Base-by-base conservation (phyloP, 176 grass and related monocot genomes). In the Ananas comosus region DNA sequence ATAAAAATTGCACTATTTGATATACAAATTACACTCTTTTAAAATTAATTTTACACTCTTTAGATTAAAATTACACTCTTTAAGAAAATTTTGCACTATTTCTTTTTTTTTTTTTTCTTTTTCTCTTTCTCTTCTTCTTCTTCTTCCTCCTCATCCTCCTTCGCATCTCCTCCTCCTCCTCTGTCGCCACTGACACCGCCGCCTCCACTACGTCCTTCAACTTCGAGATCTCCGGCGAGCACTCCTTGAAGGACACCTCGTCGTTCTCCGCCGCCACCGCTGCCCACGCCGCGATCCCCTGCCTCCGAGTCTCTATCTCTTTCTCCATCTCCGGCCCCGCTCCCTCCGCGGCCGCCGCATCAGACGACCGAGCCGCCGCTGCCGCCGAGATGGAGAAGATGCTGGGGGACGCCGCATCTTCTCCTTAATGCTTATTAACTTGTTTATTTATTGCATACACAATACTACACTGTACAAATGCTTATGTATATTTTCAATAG, bases 351-450 rank as follows among this genome's bases (percentile, higher is more conserved):
- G 73, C 82, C 57, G 63, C 80, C 10, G 73, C 83, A n/a, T n/a
- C n/a, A n/a, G n/a, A n/a, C 28, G 28, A 29, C n/a, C n/a, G 74
- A 83, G 80, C 33, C 63, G 83, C 79, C 3, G 29, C 3, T 4
- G 29, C 29, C 29, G 29, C 3, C 29, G 29, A 33, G 29, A 33
- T 33, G 29, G 29, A 6, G 29, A 4, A 33, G 29, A 85, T 81
- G 90, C 68, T 93, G 53, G 83, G 76, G 22, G 86, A 93, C n/a
- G 80, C 86, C 48, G 83, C 86, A n/a, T n/a, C n/a, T n/a, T n/a
- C n/a, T n/a, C n/a, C n/a, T n/a, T n/a, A n/a, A n/a, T n/a, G n/a
- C n/a, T n/a, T n/a, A n/a, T n/a, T n/a, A n/a, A n/a, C n/a, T 24
- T 24, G 1, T 24, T 24, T 24, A 24, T 24, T 24, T 24, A 24